Percentiles rank a stretch among this genome's conserved stretches.
Conservation (phyloP, 305 asterid species). For the Solanum chacoense region DNA sequence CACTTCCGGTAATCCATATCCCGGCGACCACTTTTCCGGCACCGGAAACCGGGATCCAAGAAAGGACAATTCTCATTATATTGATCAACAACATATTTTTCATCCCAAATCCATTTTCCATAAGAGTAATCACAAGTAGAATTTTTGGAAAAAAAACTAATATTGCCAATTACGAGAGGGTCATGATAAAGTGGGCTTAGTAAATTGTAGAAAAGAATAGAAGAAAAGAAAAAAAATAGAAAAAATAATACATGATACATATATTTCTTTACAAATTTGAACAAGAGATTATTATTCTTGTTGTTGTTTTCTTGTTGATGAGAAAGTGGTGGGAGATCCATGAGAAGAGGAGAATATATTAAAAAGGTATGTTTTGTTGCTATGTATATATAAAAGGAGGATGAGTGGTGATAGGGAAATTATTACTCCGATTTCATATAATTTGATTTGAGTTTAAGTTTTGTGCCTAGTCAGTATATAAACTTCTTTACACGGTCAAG, state of each 20-base stretch:
- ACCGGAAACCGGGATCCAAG: constrained; percentile 78
- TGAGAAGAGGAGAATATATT: constrained; percentile 4
- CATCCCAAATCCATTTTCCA: constrained; percentile 74
- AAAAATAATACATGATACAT: constrained; percentile 5
- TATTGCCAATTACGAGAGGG: constrained; percentile 13
- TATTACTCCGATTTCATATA: not conserved
- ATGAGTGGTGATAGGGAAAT: not conserved
- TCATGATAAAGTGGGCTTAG: constrained; percentile 17
- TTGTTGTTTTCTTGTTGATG: not conserved
- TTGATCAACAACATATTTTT: constrained; percentile 17
- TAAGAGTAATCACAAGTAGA: constrained; percentile 43
- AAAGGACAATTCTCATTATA: constrained; percentile 73
- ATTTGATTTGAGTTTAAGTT: not conserved
- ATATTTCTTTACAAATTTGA: not conserved
- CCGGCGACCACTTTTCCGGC: constrained; percentile 45
- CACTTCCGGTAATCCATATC: constrained; percentile 55
- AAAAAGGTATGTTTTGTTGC: not conserved
- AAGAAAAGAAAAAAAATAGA: constrained; percentile 25
- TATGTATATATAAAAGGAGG: not conserved
- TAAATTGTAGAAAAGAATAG: constrained; percentile 12
- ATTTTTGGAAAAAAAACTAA: constrained; percentile 24
- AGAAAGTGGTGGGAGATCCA: constrained; percentile 15
- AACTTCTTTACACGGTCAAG: not conserved
- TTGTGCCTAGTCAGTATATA: not conserved
- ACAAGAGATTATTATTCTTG: not conserved